Conservation (phyloP, 345 rosid genomes). For the Schrenkiella parvula region DNA sequence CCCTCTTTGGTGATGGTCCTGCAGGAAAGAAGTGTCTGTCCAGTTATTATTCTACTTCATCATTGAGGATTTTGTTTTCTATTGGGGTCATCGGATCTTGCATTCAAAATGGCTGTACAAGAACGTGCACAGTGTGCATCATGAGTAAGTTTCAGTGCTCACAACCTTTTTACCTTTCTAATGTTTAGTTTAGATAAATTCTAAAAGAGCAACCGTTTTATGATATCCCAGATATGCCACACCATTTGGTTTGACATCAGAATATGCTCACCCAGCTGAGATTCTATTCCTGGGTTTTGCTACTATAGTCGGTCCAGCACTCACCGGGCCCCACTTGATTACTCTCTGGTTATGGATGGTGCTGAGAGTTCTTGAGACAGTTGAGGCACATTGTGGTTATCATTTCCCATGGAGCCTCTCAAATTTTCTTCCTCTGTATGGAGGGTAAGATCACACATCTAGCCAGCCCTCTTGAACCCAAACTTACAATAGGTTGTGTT, state of each 20-base stretch:
- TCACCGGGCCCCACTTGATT: slow-evolving; percentile 90
- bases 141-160: slow-evolving; percentile 64
- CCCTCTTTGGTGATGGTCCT: slow-evolving; percentile 33
- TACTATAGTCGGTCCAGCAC: slow-evolving; percentile 90
- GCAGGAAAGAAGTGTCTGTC: slow-evolving; percentile 71
- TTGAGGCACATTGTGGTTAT: slow-evolving; percentile 98
- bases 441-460: slow-evolving; percentile 60
- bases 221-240: slow-evolving; percentile 74
- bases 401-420: slow-evolving; percentile 99
- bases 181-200: not conserved
- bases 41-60: slow-evolving; percentile 93
- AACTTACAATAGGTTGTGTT: not conserved
- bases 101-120: slow-evolving; percentile 96
- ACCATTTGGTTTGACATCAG: slow-evolving; percentile 97
- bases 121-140: slow-evolving; percentile 97
- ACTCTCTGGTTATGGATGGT: slow-evolving; percentile 99
- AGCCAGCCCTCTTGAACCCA: not conserved
- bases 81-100: slow-evolving; percentile 94
- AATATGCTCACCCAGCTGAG: slow-evolving; percentile 99
- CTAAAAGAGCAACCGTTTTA: not conserved
- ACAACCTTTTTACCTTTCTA: not conserved
- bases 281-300: slow-evolving; percentile 97
- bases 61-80: slow-evolving; percentile 95
- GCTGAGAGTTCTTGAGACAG: slow-evolving; percentile 92
- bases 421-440: slow-evolving; percentile 86